phyloP scores from a whole-genome alignment of 805 yeast species.

The Huiozyma naganishii region DNA sequence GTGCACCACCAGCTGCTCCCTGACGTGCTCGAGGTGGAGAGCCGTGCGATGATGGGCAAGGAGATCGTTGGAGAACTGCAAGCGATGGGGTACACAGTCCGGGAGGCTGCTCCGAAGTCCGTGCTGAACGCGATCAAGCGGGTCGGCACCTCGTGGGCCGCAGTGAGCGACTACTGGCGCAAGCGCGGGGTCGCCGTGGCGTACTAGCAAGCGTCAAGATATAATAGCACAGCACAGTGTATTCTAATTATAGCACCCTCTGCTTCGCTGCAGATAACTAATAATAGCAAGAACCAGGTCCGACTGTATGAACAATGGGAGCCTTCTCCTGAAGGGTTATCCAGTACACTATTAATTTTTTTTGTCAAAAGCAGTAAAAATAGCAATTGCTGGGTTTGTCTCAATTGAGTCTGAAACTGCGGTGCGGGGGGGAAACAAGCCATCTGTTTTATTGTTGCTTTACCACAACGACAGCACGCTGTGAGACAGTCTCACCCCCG shows the following conservation, averaged over 20 bases:
- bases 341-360: no score
- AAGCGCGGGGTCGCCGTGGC: conserved; percentile 45
- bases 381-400: no score
- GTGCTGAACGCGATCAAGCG: conserved; percentile 48
- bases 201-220: not conserved
- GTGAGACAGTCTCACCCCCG: no score
- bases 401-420: no score
- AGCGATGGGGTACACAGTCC: conserved; percentile 40
- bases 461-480: no score
- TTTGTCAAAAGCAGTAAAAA: no score
- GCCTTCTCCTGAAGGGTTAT: no score
- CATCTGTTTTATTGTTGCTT: no score
- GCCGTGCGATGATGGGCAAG: conserved; percentile 31
- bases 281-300: not conserved
- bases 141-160: conserved; percentile 39
- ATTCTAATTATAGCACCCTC: not conserved
- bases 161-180: conserved; percentile 87
- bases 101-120: conserved; percentile 35
- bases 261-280: not conserved
- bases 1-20: conserved; percentile 87
- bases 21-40: conserved; percentile 51
- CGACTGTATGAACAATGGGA: no score
- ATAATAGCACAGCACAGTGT: not conserved
- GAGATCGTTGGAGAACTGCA: conserved; percentile 31
- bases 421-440: no score